Evolutionary conservation across 2,329 filamentous ascomycete species (phyloP).

Genomic region (Curvularia lunata): DNA sequence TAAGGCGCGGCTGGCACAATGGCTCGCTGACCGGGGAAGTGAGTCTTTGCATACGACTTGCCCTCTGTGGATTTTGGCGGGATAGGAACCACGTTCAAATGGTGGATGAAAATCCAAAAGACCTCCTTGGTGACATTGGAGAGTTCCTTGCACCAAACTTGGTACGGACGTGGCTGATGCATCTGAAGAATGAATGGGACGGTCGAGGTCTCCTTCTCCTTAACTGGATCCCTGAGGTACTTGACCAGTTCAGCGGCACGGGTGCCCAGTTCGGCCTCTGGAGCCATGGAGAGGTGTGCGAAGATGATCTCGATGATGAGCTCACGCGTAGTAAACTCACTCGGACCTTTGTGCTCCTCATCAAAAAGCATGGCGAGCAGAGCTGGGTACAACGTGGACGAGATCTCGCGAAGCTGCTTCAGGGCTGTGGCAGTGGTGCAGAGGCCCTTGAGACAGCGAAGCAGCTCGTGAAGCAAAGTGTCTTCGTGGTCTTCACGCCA

Average conservation of each 20-base stretch:
- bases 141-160: constrained; percentile 92
- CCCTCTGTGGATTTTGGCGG: constrained; percentile 47
- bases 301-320: constrained; percentile 90
- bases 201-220: constrained; percentile 74
- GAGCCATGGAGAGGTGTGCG: constrained; percentile 76
- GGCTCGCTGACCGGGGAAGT: constrained; percentile 85
- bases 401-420: constrained; percentile 79
- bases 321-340: constrained; percentile 91
- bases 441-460: constrained; percentile 91
- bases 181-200: constrained; percentile 89
- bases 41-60: constrained; percentile 61
- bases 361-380: constrained; percentile 90
- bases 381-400: constrained; percentile 81
- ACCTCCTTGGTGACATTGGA: constrained; percentile 95
- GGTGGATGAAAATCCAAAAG: constrained; percentile 98
- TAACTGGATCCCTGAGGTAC: constrained; percentile 79
- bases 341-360: constrained; percentile 96
- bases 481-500: constrained; percentile 99
- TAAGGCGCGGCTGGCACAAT: constrained; percentile 95
- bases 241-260: constrained; percentile 76
- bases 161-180: constrained; percentile 84
- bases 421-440: constrained; percentile 90
- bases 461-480: constrained; percentile 84
- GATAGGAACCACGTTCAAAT: constrained; percentile 82
- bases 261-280: constrained; percentile 63